These are phyloP conservation scores for Colletotrichum theobromicola DNA, from an alignment of 2,329 filamentous ascomycete species.

Conservation along the genomic window DNA sequence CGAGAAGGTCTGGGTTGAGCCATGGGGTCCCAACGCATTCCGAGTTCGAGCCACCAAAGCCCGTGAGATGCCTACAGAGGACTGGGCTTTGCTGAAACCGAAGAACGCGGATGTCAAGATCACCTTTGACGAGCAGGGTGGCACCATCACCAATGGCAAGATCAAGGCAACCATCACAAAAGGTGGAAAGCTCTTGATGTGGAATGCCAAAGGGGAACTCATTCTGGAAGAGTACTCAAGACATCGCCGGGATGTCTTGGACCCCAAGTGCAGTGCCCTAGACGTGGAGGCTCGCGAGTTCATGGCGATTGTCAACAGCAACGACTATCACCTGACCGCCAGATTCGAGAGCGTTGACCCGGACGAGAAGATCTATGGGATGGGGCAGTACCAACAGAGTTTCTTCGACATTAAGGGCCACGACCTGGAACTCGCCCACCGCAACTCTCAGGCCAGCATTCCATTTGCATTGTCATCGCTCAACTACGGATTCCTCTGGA, in stretches of 20 bases:
- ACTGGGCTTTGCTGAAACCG: constrained; percentile 41
- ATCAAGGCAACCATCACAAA: constrained; percentile 31
- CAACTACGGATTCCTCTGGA: constrained; percentile 68
- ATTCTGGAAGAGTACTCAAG: constrained; percentile 37
- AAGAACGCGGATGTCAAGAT: constrained; percentile 11
- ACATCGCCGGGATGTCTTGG: constrained; percentile 35
- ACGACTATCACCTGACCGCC: constrained; percentile 56
- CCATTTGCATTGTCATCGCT: constrained; percentile 62
- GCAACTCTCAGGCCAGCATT: constrained; percentile 67
- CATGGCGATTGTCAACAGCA: constrained; percentile 50
- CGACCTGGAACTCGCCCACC: constrained; percentile 66
- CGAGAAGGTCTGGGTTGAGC: constrained; percentile 52
- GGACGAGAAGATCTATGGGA: constrained; percentile 65
- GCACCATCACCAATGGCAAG: constrained; percentile 33
- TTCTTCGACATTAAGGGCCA: constrained; percentile 62
- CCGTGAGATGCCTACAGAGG: constrained; percentile 34
- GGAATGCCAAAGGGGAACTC: constrained; percentile 29
- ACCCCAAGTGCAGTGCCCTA: constrained; percentile 61
- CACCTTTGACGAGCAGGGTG: constrained; percentile 23
- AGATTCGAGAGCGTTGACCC: constrained; percentile 58
- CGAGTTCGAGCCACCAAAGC: constrained; percentile 51
- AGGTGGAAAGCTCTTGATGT: constrained; percentile 33
- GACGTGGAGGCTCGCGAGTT: constrained; percentile 61
- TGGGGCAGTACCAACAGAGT: constrained; percentile 70
- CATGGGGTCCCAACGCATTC: constrained; percentile 52